Percentiles rank a stretch among this genome's conserved stretches.
Evolutionary conservation across 1,139 yeast genomes (phyloP).

Genomic region (Diutina scorzettiae): DNA sequence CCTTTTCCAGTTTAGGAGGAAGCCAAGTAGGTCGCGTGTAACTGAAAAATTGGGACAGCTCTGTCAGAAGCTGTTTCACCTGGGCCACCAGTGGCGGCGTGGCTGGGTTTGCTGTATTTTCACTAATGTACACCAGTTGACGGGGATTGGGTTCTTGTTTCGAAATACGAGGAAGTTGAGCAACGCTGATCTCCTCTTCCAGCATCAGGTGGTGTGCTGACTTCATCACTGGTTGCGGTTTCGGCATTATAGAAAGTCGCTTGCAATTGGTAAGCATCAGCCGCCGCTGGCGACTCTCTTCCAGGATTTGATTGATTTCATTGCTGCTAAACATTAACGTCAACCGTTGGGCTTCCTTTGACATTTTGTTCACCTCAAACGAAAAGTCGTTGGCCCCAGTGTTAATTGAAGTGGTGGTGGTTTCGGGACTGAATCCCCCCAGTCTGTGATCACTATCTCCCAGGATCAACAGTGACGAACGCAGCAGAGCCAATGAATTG

Average conservation of each 20-base stretch:
- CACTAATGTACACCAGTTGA: not conserved
- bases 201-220: not conserved
- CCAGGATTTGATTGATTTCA: not conserved
- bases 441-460: not conserved
- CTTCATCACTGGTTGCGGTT: not conserved
- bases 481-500: not conserved
- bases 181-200: not conserved
- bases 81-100: not conserved
- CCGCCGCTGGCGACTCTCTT: constrained; percentile 3
- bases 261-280: constrained; percentile 1
- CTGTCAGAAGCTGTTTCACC: constrained; percentile 3
- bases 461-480: not conserved
- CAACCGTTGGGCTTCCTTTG: not conserved
- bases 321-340: not conserved
- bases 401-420: not conserved
- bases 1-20: constrained; percentile 5
- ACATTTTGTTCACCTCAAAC: not conserved
- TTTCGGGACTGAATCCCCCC: constrained; percentile 3
- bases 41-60: constrained; percentile 3
- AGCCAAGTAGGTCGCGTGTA: constrained; percentile 6
- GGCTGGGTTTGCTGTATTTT: not conserved
- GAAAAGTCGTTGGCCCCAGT: not conserved
- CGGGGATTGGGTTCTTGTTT: not conserved
- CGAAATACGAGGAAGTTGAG: not conserved
- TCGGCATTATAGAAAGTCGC: not conserved